Percentiles rank a stretch among this genome's conserved stretches.
Conservation (phyloP, 345 rosid genomes). For the Euphorbia lathyris region DNA sequence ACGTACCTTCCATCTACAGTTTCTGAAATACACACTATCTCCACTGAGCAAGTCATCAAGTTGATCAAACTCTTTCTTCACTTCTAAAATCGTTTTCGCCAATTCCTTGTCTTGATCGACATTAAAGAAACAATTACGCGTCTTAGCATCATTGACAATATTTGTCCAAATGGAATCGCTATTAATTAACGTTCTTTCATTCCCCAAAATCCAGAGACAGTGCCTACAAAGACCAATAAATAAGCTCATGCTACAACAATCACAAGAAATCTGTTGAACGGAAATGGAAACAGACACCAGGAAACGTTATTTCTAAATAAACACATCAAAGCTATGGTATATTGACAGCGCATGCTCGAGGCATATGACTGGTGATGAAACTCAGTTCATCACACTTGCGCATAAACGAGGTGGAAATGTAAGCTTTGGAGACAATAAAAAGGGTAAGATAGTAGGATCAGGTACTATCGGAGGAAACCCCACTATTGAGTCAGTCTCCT, state of each 20-base stretch:
- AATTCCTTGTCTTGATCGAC: slow-evolving; percentile 40
- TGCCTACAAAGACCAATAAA: slow-evolving; percentile 30
- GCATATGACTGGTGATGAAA: too few species aligned
- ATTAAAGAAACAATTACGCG: slow-evolving; percentile 40
- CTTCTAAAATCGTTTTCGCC: slow-evolving; percentile 31
- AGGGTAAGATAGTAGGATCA: too few species aligned
- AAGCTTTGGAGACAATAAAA: too few species aligned
- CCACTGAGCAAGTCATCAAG: slow-evolving; percentile 39
- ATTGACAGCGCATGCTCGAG: too few species aligned
- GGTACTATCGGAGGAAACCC: too few species aligned
- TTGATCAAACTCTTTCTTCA: slow-evolving; percentile 37
- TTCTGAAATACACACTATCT: slow-evolving; percentile 33
- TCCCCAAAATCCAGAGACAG: slow-evolving; percentile 55
- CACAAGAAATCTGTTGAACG: too few species aligned
- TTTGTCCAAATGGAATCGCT: slow-evolving; percentile 37
- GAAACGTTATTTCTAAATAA: too few species aligned
- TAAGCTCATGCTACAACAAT: background rate
- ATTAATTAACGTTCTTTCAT: slow-evolving; percentile 33
- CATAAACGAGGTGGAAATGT: too few species aligned
- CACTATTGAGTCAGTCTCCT: too few species aligned
- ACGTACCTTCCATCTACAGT: slow-evolving; percentile 48
- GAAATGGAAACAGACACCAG: too few species aligned
- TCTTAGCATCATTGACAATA: slow-evolving; percentile 39
- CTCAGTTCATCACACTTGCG: too few species aligned
- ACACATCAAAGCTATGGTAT: too few species aligned